Evolutionary conservation across 179 eudicot genomes (phyloP), one percentile per base, ranked within the genome.

Genomic region (Beta macrorhiza): DNA sequence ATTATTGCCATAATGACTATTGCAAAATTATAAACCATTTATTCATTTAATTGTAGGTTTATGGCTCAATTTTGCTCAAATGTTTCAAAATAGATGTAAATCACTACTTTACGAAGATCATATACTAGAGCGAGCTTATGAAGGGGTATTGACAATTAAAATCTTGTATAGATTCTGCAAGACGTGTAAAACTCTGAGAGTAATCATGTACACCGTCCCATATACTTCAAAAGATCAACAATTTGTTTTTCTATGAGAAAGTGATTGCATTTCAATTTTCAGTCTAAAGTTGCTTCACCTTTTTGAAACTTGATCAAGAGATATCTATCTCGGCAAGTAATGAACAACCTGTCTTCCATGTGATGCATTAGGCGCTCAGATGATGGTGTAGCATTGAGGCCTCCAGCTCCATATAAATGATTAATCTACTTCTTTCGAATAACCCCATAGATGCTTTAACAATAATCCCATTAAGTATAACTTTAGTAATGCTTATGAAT

Each of bases 111-210:
- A 52, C 62, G 71, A 12, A 22, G 69, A 56, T 29, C 64, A 7
- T 51, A 29, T 49, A 11, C 14, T 45, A 55, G 83, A 47, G 57
- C 2, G 68, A 70, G 69, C 62, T 45, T 56, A 10, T 25, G 75
- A 65, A 53, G 52, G n/a, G 64, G 10, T 47, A 57, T 73, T 16
- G 53, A 47, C 56, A 55, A 53, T 83, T 61, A 79, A 37, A 37
- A 37, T 25, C 74, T 62, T 78, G 87, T 85, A 79, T 80, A 75
- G 78, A 56, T 81, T 78, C 72, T 85, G 74, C 69, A 75, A 79
- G 67, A 62, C 45, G 20, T 58, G 74, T 58, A 68, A 25, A 82
- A 78, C 37, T 32, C 9, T 8, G 67, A 68, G 52, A 67, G 67
- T 56, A 20, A 1, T 71, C 2, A 15, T 80, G 81, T 84, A 80